Evolutionary conservation across 345 rosid species (phyloP).

Genomic region (Brassica rapa): DNA sequence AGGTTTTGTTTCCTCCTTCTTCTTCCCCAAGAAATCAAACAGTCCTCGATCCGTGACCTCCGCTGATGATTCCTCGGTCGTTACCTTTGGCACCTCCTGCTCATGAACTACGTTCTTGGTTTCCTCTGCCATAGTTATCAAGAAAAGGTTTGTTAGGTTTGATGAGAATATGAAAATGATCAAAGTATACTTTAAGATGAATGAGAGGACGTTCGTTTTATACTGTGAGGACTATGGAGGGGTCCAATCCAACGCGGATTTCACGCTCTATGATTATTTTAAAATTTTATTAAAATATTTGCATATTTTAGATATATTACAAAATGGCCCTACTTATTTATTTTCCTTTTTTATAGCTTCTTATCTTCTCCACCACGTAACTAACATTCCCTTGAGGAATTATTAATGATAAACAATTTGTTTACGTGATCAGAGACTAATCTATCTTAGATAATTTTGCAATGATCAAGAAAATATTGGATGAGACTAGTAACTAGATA

Average conservation of each 20-base stretch:
- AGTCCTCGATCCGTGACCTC: constrained; percentile 52
- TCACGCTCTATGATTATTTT: background rate
- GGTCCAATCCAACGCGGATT: background rate
- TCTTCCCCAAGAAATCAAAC: constrained; percentile 79
- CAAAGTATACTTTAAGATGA: background rate
- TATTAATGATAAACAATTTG: background rate
- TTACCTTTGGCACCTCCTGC: background rate
- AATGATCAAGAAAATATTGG: background rate
- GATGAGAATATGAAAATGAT: background rate
- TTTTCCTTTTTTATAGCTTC: background rate
- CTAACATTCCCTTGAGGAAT: background rate
- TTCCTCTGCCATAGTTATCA: background rate
- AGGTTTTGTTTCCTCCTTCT: constrained; percentile 59
- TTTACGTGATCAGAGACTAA: background rate
- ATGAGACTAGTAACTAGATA: constrained; percentile 6
- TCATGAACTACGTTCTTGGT: background rate
- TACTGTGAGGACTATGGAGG: background rate
- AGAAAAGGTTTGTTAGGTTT: background rate
- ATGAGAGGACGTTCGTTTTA: background rate
- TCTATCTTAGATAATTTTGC: background rate
- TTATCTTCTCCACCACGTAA: background rate
- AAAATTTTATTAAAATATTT: no score
- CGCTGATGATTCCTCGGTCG: background rate
- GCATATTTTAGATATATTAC: background rate
- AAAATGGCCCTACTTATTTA: background rate